Conservation (phyloP, 148 eudicot species). For the Talinum fruticosum region DNA sequence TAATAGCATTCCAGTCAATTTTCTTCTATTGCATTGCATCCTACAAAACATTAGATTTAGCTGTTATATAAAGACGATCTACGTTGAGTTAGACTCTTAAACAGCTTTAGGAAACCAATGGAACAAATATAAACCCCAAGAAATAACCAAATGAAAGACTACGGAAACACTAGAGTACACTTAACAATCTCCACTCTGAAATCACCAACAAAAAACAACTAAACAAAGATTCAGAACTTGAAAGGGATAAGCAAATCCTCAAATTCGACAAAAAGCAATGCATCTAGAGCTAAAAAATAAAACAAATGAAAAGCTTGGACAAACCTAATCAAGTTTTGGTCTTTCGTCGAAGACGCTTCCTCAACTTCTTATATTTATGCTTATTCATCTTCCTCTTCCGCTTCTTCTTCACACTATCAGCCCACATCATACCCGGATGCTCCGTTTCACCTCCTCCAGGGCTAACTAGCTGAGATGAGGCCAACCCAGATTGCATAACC, state of each 20-base stretch:
- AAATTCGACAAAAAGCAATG: background rate
- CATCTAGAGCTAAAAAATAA: background rate
- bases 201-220: background rate
- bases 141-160: background rate
- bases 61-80: background rate
- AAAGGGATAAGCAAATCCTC: background rate
- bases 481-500: slow-evolving; percentile 26
- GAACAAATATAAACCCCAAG: background rate
- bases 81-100: background rate
- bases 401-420: slow-evolving; percentile 69
- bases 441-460: slow-evolving; percentile 24
- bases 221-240: background rate
- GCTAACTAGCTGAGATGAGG: background rate
- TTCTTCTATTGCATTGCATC: background rate
- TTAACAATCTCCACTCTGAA: background rate
- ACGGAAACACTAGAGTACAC: background rate
- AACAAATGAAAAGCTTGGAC: background rate
- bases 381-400: slow-evolving; percentile 63
- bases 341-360: slow-evolving; percentile 50
- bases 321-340: slow-evolving; percentile 35
- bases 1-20: no score
- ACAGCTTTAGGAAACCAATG: background rate
- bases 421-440: slow-evolving; percentile 38
- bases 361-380: slow-evolving; percentile 52
- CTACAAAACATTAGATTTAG: background rate